phyloP scores from a whole-genome alignment of 805 yeast species.

The Wickerhamomyces ciferrii region DNA sequence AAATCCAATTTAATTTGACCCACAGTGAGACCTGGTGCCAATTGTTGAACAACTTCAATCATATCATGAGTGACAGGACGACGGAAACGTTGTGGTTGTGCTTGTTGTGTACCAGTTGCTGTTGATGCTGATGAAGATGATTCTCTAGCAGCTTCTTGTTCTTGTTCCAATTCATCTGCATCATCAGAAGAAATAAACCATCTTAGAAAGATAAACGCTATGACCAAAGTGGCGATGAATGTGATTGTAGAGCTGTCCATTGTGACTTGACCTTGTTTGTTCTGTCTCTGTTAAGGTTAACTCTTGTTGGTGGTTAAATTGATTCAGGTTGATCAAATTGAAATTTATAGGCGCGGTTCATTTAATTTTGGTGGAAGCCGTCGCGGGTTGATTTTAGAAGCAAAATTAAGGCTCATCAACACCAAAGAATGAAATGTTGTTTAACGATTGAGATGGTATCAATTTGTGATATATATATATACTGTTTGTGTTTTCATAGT shows the following conservation, averaged over 20 bases:
- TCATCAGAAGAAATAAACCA: slow-evolving; percentile 62
- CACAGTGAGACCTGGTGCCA: slow-evolving; percentile 68
- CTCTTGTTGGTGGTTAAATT: too few species aligned
- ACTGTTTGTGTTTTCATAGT: too few species aligned
- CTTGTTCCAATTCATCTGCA: slow-evolving; percentile 3
- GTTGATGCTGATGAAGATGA: not conserved
- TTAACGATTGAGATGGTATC: too few species aligned
- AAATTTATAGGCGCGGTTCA: too few species aligned
- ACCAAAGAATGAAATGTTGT: too few species aligned
- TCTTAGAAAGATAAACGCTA: slow-evolving; percentile 55
- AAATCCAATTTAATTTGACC: slow-evolving; percentile 74
- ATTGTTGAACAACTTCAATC: slow-evolving; percentile 80
- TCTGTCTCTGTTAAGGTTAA: too few species aligned
- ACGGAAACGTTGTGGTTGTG: slow-evolving; percentile 18
- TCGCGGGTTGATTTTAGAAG: too few species aligned
- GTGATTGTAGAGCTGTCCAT: slow-evolving; percentile 55
- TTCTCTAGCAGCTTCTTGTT: not conserved
- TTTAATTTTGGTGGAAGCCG: too few species aligned
- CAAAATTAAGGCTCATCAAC: too few species aligned
- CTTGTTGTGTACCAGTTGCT: slow-evolving; percentile 1
- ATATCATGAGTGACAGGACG: slow-evolving; percentile 60
- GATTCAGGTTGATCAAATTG: too few species aligned
- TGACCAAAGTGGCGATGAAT: slow-evolving; percentile 40
- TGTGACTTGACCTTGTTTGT: not conserved
- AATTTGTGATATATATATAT: too few species aligned